Percentiles rank a stretch among this genome's conserved stretches.
These are phyloP conservation scores for Fusarium caatingaense DNA, from an alignment of 2,329 filamentous ascomycete genomes.

Conservation along the genomic window DNA sequence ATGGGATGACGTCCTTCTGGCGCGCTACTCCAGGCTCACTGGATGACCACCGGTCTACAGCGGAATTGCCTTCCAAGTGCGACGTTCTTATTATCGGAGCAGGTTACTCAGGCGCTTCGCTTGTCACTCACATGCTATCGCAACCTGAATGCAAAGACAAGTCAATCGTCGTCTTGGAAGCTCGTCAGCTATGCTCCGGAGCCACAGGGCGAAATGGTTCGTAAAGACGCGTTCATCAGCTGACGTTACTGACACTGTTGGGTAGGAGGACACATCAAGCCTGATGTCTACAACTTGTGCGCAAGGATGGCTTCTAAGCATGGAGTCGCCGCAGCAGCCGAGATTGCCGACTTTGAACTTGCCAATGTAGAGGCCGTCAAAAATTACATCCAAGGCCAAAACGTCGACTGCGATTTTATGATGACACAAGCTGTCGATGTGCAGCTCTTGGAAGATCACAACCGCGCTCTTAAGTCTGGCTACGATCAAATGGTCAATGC, in stretches of 20 bases:
- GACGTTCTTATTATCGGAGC: slow-evolving; percentile 62
- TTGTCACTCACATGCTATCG: slow-evolving; percentile 56
- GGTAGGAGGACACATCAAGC: slow-evolving; percentile 37
- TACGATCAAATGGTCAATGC: slow-evolving; percentile 49
- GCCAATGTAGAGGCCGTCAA: slow-evolving; percentile 46
- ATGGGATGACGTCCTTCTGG: slow-evolving; percentile 33
- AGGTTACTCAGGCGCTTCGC: slow-evolving; percentile 58
- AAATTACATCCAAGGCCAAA: slow-evolving; percentile 51
- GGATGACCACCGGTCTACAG: slow-evolving; percentile 3
- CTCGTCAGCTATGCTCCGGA: slow-evolving; percentile 51
- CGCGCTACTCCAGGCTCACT: neutral
- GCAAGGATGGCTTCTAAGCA: neutral
- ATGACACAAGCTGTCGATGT: slow-evolving; percentile 55
- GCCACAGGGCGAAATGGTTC: slow-evolving; percentile 53
- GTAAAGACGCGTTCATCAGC: accelerated
- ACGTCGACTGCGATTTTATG: slow-evolving; percentile 58
- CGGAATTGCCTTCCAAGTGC: slow-evolving; percentile 50
- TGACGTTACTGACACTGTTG: no score
- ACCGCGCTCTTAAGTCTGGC: slow-evolving; percentile 41
- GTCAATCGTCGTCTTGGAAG: slow-evolving; percentile 50
- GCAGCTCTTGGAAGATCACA: slow-evolving; percentile 44
- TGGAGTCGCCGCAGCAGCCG: slow-evolving; percentile 34
- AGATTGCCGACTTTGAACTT: slow-evolving; percentile 36
- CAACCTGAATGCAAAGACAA: slow-evolving; percentile 25
- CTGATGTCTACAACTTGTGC: slow-evolving; percentile 25